phyloP scores from a whole-genome alignment of 2,329 filamentous ascomycete species.

The Didymellaceae sp. region DNA sequence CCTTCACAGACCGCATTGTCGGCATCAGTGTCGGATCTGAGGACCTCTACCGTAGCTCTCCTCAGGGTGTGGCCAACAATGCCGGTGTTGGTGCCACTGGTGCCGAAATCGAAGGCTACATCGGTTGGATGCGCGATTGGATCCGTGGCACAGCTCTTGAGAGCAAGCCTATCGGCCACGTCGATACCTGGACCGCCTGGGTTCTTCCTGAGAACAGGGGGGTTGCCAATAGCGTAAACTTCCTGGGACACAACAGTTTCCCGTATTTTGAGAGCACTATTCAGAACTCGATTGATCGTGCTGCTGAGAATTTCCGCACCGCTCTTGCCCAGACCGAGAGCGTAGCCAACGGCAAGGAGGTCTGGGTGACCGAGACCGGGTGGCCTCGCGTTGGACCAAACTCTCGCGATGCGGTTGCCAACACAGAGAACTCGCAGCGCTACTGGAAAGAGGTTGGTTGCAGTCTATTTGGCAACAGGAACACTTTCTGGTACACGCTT shows the following conservation, averaged over 20 bases:
- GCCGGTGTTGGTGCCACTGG: slow-evolving; percentile 69
- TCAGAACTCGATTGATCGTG: slow-evolving; percentile 63
- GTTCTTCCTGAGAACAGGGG: slow-evolving; percentile 73
- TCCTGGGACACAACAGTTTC: slow-evolving; percentile 82
- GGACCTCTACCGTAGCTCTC: slow-evolving; percentile 68
- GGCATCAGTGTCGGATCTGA: slow-evolving; percentile 87
- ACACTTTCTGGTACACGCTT: slow-evolving; percentile 42
- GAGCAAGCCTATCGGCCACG: slow-evolving; percentile 73
- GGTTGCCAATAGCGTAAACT: slow-evolving; percentile 74
- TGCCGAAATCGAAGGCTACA: slow-evolving; percentile 69
- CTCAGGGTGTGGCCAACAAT: slow-evolving; percentile 66
- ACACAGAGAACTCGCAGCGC: slow-evolving; percentile 31
- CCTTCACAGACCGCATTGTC: slow-evolving; percentile 70
- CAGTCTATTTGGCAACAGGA: slow-evolving; percentile 33
- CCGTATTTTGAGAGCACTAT: slow-evolving; percentile 78
- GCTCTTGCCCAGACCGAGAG: slow-evolving; percentile 66
- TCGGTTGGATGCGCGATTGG: slow-evolving; percentile 68
- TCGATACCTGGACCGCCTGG: slow-evolving; percentile 80
- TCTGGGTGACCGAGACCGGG: slow-evolving; percentile 89
- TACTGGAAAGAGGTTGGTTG: slow-evolving; percentile 42
- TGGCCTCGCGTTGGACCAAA: slow-evolving; percentile 63
- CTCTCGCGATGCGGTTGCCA: slow-evolving; percentile 34
- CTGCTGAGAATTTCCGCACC: slow-evolving; percentile 69
- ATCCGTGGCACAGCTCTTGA: slow-evolving; percentile 68
- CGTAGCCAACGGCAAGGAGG: slow-evolving; percentile 68